Conservation (phyloP, 1,284 basidiomycete genomes). For the Ceratobasidium sp. region DNA sequence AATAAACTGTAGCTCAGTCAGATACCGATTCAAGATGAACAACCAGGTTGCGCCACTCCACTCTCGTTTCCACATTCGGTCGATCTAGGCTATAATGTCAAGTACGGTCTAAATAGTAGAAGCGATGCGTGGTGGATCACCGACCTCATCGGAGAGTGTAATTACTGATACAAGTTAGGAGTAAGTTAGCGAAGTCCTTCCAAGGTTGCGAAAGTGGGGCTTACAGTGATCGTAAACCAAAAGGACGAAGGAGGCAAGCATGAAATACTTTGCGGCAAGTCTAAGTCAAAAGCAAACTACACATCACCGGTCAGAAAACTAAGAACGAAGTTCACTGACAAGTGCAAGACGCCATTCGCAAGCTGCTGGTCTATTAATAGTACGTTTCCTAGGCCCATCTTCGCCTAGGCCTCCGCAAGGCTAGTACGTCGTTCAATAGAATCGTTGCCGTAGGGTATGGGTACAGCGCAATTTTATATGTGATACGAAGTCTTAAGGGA, state of each 20-base stretch:
- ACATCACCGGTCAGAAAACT: background rate
- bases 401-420: too few species aligned
- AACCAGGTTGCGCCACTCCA: constrained; percentile 44
- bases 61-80: constrained; percentile 33
- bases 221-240: constrained; percentile 39
- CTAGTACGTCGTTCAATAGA: too few species aligned
- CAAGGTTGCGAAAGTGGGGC: background rate
- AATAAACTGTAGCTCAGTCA: constrained; percentile 43
- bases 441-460: constrained; percentile 6
- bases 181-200: background rate
- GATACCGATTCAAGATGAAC: constrained; percentile 34
- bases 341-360: constrained; percentile 4
- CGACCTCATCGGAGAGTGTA: constrained; percentile 35
- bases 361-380: background rate
- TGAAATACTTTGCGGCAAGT: constrained; percentile 41
- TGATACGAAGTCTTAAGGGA: background rate
- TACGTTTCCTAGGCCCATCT: background rate
- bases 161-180: background rate
- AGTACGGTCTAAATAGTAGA: background rate
- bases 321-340: constrained; percentile 13
- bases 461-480: background rate
- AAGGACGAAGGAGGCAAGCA: constrained; percentile 42
- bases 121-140: background rate
- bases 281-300: background rate
- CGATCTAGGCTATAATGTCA: background rate